Percentiles rank a stretch among this genome's conserved stretches.
Conservation (phyloP, 1,284 basidiomycete species). For the Exobasidium rhododendri region DNA sequence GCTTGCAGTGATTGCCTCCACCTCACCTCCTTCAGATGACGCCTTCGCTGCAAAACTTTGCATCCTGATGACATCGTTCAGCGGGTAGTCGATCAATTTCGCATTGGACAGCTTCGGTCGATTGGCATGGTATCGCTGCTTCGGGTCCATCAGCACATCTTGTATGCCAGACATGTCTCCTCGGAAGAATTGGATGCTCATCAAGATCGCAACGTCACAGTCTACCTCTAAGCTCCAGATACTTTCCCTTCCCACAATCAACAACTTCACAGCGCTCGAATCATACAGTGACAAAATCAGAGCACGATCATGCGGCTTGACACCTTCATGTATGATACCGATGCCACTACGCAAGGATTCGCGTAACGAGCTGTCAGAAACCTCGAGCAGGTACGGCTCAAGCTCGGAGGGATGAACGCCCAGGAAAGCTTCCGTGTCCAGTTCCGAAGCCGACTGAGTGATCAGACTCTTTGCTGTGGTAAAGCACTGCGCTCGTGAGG, state of each 20-base stretch:
- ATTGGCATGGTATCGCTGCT: neutral
- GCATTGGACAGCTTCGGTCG: slow-evolving; percentile 58
- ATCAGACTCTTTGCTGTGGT: slow-evolving; percentile 77
- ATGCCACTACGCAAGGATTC: slow-evolving; percentile 85
- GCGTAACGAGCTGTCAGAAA: slow-evolving; percentile 2
- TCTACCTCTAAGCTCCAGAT: slow-evolving; percentile 73
- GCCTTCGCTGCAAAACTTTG: slow-evolving; percentile 1
- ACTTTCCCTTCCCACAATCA: slow-evolving; percentile 76
- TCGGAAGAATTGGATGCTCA: slow-evolving; percentile 79
- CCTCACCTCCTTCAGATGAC: slow-evolving; percentile 77
- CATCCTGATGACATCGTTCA: slow-evolving; percentile 83
- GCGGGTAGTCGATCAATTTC: slow-evolving; percentile 72
- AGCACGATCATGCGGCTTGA: slow-evolving; percentile 69
- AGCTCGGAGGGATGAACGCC: slow-evolving; percentile 64
- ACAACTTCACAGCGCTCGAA: slow-evolving; percentile 73
- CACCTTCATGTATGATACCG: slow-evolving; percentile 77
- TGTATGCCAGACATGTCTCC: neutral
- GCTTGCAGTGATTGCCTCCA: slow-evolving; percentile 48
- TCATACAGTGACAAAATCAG: slow-evolving; percentile 79
- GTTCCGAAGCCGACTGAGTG: slow-evolving; percentile 77
- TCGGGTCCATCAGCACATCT: slow-evolving; percentile 9
- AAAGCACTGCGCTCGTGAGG: slow-evolving; percentile 77
- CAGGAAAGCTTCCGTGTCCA: slow-evolving; percentile 67
- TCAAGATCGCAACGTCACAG: slow-evolving; percentile 75
- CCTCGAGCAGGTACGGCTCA: slow-evolving; percentile 64